These are phyloP conservation scores for Spergularia bocconei DNA, from an alignment of 148 eudicot genomes.

Conservation along the genomic window DNA sequence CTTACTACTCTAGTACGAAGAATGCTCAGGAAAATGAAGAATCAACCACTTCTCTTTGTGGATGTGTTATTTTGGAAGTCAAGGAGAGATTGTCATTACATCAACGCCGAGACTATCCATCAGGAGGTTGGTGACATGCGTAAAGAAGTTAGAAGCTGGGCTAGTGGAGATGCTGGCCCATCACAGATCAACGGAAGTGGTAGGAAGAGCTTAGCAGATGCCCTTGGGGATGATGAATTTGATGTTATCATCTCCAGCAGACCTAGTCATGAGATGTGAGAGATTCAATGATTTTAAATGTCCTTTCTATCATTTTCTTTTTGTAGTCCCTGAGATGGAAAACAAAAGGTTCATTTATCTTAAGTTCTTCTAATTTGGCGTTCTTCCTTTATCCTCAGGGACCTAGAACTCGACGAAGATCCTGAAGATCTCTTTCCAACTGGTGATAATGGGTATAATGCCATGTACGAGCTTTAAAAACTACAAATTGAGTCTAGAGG, in stretches of 20 bases:
- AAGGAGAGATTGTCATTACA: conserved; percentile 76
- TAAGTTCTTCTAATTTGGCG: conserved; percentile 2
- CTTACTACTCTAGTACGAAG: conserved; percentile 74
- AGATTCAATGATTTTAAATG: background rate
- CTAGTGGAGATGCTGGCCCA: conserved; percentile 41
- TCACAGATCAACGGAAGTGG: conserved; percentile 42
- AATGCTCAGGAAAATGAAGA: conserved; percentile 91
- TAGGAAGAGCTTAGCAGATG: conserved; percentile 83
- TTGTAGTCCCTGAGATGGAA: conserved; percentile 11
- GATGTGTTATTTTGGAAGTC: conserved; percentile 89
- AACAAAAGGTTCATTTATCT: background rate
- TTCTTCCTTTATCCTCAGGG: conserved; percentile 30
- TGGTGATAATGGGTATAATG: conserved; percentile 26
- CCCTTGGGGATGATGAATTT: conserved; percentile 96
- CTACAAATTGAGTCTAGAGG: background rate
- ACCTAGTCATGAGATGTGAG: conserved; percentile 50
- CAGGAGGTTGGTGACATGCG: conserved; percentile 65
- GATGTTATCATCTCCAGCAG: conserved; percentile 49
- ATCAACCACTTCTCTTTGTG: conserved; percentile 84
- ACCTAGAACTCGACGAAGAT: conserved; percentile 35
- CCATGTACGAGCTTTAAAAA: conserved; percentile 33
- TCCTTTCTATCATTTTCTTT: background rate
- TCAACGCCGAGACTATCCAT: conserved; percentile 66
- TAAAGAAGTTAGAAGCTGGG: conserved; percentile 49
- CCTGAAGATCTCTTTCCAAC: conserved; percentile 24